Evolutionary conservation across 192 early-diverging fungal species (phyloP).

Genomic region (Umbelopsis sp.): DNA sequence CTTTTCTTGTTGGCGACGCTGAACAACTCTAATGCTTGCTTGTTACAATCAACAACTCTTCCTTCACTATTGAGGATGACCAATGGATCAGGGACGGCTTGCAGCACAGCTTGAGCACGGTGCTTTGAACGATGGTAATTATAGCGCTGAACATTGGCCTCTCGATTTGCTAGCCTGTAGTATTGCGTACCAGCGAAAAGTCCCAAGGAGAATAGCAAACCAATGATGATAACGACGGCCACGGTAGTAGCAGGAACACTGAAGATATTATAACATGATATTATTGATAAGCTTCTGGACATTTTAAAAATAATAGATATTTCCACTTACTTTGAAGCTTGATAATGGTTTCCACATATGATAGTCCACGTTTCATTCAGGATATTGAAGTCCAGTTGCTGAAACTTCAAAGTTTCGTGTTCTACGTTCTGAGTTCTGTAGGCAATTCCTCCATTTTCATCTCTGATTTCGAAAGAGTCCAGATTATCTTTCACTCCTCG

Average conservation of each 20-base stretch:
- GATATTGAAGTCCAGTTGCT: background rate
- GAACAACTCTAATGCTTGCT: background rate
- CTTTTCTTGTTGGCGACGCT: background rate
- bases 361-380: background rate
- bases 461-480: background rate
- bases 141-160: background rate
- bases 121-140: background rate
- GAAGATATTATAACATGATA: background rate
- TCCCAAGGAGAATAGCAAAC: background rate
- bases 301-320: background rate
- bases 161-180: background rate
- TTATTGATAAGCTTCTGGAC: background rate
- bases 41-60: conserved; percentile 3
- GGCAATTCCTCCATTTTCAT: background rate
- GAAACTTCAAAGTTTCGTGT: background rate
- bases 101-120: background rate
- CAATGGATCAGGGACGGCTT: background rate
- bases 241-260: background rate
- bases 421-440: background rate
- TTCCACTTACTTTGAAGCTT: background rate
- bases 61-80: conserved; percentile 2
- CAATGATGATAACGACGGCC: background rate
- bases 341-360: background rate
- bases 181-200: background rate
- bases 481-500: background rate